Percentiles rank a stretch among this genome's conserved stretches.
Conservation (phyloP, 306 rosid species). For the Quercus agrifolia region DNA sequence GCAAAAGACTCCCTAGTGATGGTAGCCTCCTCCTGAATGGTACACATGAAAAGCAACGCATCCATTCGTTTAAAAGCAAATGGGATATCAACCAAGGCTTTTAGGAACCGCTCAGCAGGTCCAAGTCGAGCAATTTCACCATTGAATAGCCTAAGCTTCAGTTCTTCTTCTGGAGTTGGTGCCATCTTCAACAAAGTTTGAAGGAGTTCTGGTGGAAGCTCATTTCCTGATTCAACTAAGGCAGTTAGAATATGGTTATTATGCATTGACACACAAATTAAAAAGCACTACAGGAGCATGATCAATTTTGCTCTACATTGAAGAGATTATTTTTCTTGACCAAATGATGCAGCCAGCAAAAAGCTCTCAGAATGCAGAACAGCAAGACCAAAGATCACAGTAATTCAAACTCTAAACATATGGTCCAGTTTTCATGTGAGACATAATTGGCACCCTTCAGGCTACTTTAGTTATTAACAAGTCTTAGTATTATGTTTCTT, state of each 20-base stretch:
- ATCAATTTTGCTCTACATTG: neutral
- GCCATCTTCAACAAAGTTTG: slow-evolving; percentile 80
- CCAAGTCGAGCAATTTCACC: slow-evolving; percentile 67
- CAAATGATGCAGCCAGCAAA: neutral
- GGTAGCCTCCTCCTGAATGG: slow-evolving; percentile 71
- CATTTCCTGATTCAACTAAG: slow-evolving; percentile 63
- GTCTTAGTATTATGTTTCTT: too few relatives aligned
- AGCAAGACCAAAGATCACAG: too few relatives aligned
- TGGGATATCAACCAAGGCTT: slow-evolving; percentile 71
- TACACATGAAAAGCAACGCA: slow-evolving; percentile 68
- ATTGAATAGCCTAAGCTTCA: slow-evolving; percentile 69
- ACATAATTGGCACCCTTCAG: too few relatives aligned
- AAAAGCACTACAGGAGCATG: neutral
- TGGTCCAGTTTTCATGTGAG: too few relatives aligned
- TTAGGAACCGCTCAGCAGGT: slow-evolving; percentile 88
- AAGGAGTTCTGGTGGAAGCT: slow-evolving; percentile 79
- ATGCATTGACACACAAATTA: neutral
- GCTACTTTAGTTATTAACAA: too few relatives aligned
- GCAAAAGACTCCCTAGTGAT: slow-evolving; percentile 53
- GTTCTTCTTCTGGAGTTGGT: slow-evolving; percentile 88
- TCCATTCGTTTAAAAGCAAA: slow-evolving; percentile 84
- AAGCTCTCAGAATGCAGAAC: neutral
- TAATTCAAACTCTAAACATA: too few relatives aligned
- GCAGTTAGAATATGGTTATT: slow-evolving; percentile 19
- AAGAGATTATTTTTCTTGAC: slow-evolving; percentile 4